Evolutionary conservation across 495 filamentous ascomycete genomes (phyloP), one percentile per base, ranked within the genome.

Genomic region (Trichoderma reesei): DNA sequence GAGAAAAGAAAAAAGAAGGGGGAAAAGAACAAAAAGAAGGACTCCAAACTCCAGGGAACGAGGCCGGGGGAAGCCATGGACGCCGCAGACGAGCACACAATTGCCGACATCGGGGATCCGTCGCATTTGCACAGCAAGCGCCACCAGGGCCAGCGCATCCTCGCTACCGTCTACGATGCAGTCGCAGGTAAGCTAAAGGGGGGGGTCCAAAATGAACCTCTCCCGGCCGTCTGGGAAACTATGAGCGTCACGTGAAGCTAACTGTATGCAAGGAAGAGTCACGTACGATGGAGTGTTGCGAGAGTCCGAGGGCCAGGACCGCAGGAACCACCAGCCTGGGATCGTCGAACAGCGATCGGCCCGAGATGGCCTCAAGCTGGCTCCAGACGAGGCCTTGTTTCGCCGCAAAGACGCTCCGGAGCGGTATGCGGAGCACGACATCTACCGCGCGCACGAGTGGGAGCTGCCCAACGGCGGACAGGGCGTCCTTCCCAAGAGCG

Each of bases 371-470:
- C 70, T 83, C 2, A 72, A 56, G 51, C 51, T 89, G 14, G 79
- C 85, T 0, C 89, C 91, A 3, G 91, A 94, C 65, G 86, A 92
- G 65, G 84, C 88, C 42, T 80, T 96, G 4, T 92, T 90, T 69
- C 84, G 84, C 48, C 78, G 79, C 48, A 73, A 75, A 54, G 75
- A 80, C 66, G 87, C 86, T 3, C 87, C 89, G 26, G 73, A 70
- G 2, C 81, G 87, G 54, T 90, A 83, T 69, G 80, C 80, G 60
- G 88, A 92, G 71, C 78, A 84, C 59, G 90, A 91, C 70, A 79
- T 88, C 42, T 95, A 95, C 73, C 75, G 80, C 33, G 78, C 89
- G 16, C 72, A 78, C 16, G 70, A 83, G 60, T 41, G 54, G 20
- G 71, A 79, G 14, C 73, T 80, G 33, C 74, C 73, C 11, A 78